A percentile compares a stretch with the other conserved stretches of the same genome.
phyloP scores from a whole-genome alignment of 176 grass and related monocot species.

The Elaeis guineensis region DNA sequence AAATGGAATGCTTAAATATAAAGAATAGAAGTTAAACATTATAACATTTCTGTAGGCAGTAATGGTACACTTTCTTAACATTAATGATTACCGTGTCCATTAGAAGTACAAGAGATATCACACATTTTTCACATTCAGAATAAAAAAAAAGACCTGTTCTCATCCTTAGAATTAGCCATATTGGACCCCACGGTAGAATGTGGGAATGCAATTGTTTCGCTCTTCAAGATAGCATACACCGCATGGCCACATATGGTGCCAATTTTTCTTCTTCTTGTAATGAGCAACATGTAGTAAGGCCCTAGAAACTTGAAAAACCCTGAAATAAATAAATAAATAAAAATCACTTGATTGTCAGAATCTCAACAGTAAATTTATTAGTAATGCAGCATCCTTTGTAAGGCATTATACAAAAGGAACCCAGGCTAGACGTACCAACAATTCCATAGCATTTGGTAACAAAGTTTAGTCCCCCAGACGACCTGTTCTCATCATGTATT shows the following conservation, averaged over 20 bases:
- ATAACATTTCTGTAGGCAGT: neutral
- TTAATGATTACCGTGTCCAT: constrained; percentile 25
- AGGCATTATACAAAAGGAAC: no score
- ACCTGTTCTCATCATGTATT: constrained; percentile 71
- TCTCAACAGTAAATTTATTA: no score
- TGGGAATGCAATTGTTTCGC: constrained; percentile 73
- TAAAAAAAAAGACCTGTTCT: constrained; percentile 95
- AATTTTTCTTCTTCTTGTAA: constrained; percentile 85
- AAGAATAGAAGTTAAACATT: neutral
- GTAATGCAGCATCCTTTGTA: no score
- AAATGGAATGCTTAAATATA: no score
- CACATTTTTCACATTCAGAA: constrained; percentile 63
- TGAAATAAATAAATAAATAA: constrained; percentile 21
- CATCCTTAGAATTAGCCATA: constrained; percentile 96
- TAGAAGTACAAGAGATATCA: constrained; percentile 51
- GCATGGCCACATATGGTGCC: constrained; percentile 80
- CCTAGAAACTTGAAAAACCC: constrained; percentile 93
- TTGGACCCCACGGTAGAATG: constrained; percentile 62
- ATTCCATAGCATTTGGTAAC: constrained; percentile 94
- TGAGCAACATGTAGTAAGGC: constrained; percentile 92
- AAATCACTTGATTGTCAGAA: no score
- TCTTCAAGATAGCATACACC: constrained; percentile 73
- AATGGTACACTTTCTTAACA: constrained; percentile 26
- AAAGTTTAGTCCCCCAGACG: constrained; percentile 73
- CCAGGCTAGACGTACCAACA: constrained; percentile 36